Percentiles rank a stretch among this genome's conserved stretches.
These are phyloP conservation scores for Brassica carinata DNA, from an alignment of 345 rosid genomes.

Conservation along the genomic window DNA sequence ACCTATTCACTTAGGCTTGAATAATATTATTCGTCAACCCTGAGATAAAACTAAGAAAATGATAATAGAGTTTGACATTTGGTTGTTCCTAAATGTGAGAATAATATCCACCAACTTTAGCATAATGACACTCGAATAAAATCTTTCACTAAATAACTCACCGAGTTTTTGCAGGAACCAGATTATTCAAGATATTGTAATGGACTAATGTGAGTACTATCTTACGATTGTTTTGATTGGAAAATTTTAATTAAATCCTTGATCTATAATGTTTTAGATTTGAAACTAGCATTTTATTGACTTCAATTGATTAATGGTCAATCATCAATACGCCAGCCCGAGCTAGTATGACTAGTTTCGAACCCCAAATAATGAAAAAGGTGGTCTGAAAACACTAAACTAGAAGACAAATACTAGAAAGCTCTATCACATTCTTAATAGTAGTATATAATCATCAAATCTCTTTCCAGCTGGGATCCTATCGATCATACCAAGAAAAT, in stretches of 20 bases:
- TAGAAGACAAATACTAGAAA: background rate
- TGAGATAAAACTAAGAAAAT: background rate
- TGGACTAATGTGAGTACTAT: background rate
- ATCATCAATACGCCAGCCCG: background rate
- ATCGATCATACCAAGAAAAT: background rate
- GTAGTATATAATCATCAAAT: background rate
- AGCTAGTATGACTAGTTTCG: background rate
- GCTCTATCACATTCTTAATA: background rate
- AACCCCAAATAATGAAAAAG: background rate
- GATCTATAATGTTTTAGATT: background rate
- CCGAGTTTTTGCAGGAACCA: background rate
- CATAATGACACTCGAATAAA: slow-evolving; percentile 2
- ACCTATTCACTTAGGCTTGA: background rate
- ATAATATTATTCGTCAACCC: background rate
- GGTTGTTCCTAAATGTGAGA: background rate
- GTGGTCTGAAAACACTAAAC: background rate
- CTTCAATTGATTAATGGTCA: background rate
- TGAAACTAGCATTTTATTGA: background rate
- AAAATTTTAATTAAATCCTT: background rate
- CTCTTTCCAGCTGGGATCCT: background rate
- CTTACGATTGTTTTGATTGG: background rate
- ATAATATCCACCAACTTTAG: background rate
- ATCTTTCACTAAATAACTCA: background rate
- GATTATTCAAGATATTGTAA: background rate
- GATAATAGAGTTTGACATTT: background rate